Evolutionary conservation across 371 early-diverging fungal genomes (phyloP).

Genomic region (Pancytospora philotis): DNA sequence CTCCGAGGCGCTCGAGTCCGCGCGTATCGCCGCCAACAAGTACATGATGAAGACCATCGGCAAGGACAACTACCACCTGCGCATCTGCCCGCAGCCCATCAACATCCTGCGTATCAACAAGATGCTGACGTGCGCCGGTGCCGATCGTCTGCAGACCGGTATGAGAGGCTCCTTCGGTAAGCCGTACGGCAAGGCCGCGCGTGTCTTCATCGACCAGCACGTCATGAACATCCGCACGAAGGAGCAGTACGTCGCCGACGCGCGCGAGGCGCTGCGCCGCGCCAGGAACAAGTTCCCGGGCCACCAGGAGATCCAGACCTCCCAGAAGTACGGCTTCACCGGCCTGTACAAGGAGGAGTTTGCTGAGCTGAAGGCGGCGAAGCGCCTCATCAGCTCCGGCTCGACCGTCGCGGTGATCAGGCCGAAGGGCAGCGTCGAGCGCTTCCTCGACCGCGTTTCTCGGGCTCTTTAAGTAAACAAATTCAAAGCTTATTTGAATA

Average conservation of each 20-base stretch:
- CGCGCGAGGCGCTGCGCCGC: slow-evolving; percentile 92
- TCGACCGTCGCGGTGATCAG: slow-evolving; percentile 50
- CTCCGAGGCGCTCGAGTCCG: slow-evolving; percentile 96
- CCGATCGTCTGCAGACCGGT: slow-evolving; percentile 99
- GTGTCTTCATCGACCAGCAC: slow-evolving; percentile 95
- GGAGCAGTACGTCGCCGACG: slow-evolving; percentile 72
- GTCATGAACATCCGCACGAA: slow-evolving; percentile 93
- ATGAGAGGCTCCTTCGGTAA: slow-evolving; percentile 99
- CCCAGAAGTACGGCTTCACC: slow-evolving; percentile 99
- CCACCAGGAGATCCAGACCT: slow-evolving; percentile 90
- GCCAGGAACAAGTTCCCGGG: slow-evolving; percentile 99
- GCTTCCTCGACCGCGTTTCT: slow-evolving; percentile 45
- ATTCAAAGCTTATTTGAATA: slow-evolving; percentile 4
- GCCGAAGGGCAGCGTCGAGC: slow-evolving; percentile 55
- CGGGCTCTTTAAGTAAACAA: slow-evolving; percentile 42
- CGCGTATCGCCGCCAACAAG: slow-evolving; percentile 98
- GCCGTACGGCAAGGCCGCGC: slow-evolving; percentile 92
- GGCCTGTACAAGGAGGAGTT: slow-evolving; percentile 78
- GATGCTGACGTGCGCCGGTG: slow-evolving; percentile 99
- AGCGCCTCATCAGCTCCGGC: slow-evolving; percentile 45
- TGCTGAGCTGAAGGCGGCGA: slow-evolving; percentile 63
- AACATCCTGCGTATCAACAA: slow-evolving; percentile 99
- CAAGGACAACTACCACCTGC: slow-evolving; percentile 99
- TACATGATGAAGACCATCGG: slow-evolving; percentile 93
- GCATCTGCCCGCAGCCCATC: slow-evolving; percentile 95